phyloP scores from a whole-genome alignment of 2,329 filamentous ascomycete species.

The Ceratocystis ficicola region DNA sequence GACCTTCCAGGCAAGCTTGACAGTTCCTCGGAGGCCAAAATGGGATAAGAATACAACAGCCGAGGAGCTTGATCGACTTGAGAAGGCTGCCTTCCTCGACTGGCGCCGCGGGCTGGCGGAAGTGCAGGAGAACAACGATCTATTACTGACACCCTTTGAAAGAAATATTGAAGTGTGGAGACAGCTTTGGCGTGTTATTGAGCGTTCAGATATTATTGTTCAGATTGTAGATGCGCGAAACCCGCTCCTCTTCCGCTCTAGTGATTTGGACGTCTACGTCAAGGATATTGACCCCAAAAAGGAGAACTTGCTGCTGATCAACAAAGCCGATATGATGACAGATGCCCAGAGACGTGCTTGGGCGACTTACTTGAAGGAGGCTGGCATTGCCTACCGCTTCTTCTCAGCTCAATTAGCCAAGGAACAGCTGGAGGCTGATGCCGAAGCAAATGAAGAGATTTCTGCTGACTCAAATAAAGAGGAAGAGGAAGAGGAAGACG shows the following conservation, averaged over 20 bases:
- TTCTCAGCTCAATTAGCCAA: conserved; percentile 91
- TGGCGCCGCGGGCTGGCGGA: conserved; percentile 89
- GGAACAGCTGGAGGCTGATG: conserved; percentile 61
- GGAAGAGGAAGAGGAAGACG: conserved; percentile 27
- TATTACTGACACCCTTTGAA: conserved; percentile 96
- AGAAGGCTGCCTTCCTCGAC: conserved; percentile 68
- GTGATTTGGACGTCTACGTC: conserved; percentile 86
- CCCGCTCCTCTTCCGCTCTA: conserved; percentile 83
- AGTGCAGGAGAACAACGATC: conserved; percentile 81
- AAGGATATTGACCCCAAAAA: conserved; percentile 83
- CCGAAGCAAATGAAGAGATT: conserved; percentile 30
- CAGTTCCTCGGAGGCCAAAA: conserved; percentile 75
- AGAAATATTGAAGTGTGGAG: conserved; percentile 96
- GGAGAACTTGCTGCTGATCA: conserved; percentile 83
- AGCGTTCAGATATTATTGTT: conserved; percentile 86
- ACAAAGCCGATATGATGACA: conserved; percentile 99
- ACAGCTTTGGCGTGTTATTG: conserved; percentile 95
- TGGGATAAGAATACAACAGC: conserved; percentile 83
- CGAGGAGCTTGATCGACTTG: conserved; percentile 63
- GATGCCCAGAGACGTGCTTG: conserved; percentile 66
- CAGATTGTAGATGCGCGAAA: conserved; percentile 98
- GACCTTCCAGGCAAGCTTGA: conserved; percentile 64
- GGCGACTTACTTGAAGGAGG: conserved; percentile 73
- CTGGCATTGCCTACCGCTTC: conserved; percentile 81
- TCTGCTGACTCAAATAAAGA: conserved; percentile 34